A percentile compares a stretch with the other conserved stretches of the same genome.
Conservation (phyloP, 2,329 filamentous ascomycete genomes). For the Leptographium flavum region DNA sequence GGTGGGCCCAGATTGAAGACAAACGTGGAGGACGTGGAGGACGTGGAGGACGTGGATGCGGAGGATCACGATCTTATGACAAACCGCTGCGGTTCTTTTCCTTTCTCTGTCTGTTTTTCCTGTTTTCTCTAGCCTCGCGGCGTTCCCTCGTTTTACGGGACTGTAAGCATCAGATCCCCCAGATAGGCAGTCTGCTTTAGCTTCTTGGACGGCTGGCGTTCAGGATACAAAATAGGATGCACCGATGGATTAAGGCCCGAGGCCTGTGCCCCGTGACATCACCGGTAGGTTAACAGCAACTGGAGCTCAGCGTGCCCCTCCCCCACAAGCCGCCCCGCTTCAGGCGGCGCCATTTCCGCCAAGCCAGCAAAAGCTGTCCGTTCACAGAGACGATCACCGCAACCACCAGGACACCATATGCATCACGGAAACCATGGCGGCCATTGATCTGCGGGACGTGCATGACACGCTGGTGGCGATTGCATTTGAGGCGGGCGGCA, state of each 20-base stretch:
- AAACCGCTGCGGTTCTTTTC: background rate
- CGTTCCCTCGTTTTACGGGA: background rate
- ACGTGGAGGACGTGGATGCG: background rate
- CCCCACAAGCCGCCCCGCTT: conserved; percentile 7
- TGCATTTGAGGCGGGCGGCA: conserved; percentile 48
- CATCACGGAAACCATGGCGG: conserved; percentile 39
- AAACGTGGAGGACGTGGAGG: background rate
- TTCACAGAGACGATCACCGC: no score
- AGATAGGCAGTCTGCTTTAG: no score
- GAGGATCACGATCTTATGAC: background rate
- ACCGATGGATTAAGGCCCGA: no score
- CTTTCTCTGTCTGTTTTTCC: background rate
- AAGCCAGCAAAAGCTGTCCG: no score
- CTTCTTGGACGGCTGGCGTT: background rate
- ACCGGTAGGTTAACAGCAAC: background rate
- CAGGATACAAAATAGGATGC: no score
- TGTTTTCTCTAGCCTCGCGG: background rate
- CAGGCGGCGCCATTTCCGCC: background rate
- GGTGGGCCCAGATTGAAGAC: background rate
- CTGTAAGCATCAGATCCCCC: background rate
- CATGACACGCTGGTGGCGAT: conserved; percentile 46
- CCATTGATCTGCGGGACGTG: conserved; percentile 44
- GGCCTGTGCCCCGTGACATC: conserved; percentile 7
- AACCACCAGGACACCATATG: background rate
- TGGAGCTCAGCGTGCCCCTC: conserved; percentile 1